Percentiles rank a stretch among this genome's conserved stretches.
Evolutionary conservation across 192 early-diverging fungal species (phyloP).

Genomic region (Podila minutissima): DNA sequence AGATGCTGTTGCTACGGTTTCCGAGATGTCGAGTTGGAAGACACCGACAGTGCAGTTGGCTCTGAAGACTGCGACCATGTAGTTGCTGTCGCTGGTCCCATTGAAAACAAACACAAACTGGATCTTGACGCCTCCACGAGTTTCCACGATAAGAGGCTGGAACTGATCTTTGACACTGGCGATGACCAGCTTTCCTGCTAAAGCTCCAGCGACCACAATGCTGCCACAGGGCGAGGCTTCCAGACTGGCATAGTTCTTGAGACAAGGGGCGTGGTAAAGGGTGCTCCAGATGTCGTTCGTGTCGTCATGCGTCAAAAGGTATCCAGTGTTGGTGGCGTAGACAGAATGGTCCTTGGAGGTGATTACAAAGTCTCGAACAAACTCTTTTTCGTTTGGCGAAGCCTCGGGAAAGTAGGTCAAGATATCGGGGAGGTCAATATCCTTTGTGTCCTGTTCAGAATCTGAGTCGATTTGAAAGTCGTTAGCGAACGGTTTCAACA

Average conservation of each 20-base stretch:
- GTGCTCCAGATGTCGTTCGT: constrained; percentile 30
- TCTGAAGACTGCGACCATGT: constrained; percentile 36
- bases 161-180: constrained; percentile 58
- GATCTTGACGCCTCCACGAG: constrained; percentile 38
- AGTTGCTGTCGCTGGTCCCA: constrained; percentile 5
- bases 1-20: not conserved
- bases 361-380: constrained; percentile 43
- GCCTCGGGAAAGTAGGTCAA: constrained; percentile 21
- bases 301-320: constrained; percentile 52
- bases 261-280: constrained; percentile 50
- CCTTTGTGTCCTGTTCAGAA: constrained; percentile 34
- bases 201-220: constrained; percentile 62
- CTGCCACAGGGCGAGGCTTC: constrained; percentile 61
- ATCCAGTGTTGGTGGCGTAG: constrained; percentile 40
- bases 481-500: not conserved
- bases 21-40: constrained; percentile 13
- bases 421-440: constrained; percentile 35
- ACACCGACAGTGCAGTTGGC: constrained; percentile 46
- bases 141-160: constrained; percentile 31
- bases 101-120: constrained; percentile 39
- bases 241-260: constrained; percentile 64
- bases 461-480: constrained; percentile 25
- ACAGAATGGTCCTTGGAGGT: constrained; percentile 15
- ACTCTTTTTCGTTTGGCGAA: constrained; percentile 30
- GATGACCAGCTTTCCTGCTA: constrained; percentile 63